Conservation (phyloP, 345 rosid genomes). For the Sisymbrium irio region DNA sequence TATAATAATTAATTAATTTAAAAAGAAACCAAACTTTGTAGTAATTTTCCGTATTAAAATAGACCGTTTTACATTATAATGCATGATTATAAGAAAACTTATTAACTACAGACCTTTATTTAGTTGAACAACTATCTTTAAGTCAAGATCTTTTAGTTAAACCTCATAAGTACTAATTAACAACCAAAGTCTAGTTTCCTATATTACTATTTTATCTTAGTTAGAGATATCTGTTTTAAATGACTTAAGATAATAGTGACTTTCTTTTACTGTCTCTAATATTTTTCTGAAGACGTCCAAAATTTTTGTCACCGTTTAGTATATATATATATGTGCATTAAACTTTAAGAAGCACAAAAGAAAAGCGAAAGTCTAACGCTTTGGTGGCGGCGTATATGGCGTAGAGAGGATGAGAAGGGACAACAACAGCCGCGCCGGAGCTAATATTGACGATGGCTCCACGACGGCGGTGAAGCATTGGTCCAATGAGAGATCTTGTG, state of each 20-base stretch:
- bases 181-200: background rate
- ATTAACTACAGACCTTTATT: background rate
- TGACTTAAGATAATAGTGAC: background rate
- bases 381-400: constrained; percentile 92
- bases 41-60: background rate
- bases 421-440: constrained; percentile 74
- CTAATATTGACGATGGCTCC: constrained; percentile 85
- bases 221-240: background rate
- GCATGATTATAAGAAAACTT: background rate
- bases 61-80: background rate
- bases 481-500: constrained; percentile 52
- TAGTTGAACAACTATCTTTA: background rate
- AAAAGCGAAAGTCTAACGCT: constrained; percentile 51
- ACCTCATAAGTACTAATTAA: background rate
- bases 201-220: background rate
- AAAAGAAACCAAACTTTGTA: background rate
- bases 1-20: background rate
- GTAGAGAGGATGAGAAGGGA: constrained; percentile 95
- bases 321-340: background rate
- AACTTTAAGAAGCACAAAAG: background rate
- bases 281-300: background rate
- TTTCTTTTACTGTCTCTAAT: background rate
- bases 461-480: constrained; percentile 62
- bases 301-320: background rate
- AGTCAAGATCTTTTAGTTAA: background rate